Evolutionary conservation across 192 early-diverging fungal species (phyloP), one percentile per base, ranked within the genome.

Genomic region (Coemansia erecta): DNA sequence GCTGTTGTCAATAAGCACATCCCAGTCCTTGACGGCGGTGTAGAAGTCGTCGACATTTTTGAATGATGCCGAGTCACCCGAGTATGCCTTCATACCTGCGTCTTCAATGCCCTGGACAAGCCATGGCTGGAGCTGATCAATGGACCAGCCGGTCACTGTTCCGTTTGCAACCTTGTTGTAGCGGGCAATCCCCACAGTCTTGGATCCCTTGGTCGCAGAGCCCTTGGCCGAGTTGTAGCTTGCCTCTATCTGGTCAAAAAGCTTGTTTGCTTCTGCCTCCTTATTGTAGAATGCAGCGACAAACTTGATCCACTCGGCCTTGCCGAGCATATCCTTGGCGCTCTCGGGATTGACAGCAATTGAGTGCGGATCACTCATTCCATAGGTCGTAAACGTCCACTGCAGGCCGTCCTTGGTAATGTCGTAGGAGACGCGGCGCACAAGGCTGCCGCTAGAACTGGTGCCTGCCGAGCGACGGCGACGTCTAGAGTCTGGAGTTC

Each of bases 1-100:
- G 52, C 72, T 77, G 37, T 44, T 40, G 56, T 90, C 88, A 54
- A 92, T 85, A 31, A 89, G 45, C 13, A 87, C 65, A 39, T 90
- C 86, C 53, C 85, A 88, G 45, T 71, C 43, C 1, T 61, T 31
- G 22, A 88, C 65, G 0, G 81, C 83, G 19, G 65, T 60, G 28
- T 81, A 56, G 56, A 92, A 86, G 15, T 68, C 75, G 21, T 62
- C 56, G n/a, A 60, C 48, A 31, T 50, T 68, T 21, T 40, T 68
- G 55, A 77, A 87, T 0, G 61, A 55, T 0, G 28, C 33, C 22
- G 46, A 46, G 10, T 49, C 53, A 9, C 70, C 71, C 3, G 72
- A 49, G 31, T 80, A 63, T 19, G 81, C 73, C 43, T 71, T 66
- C 15, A 68, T 61, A 8, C 73, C 84, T 33, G 87, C 90, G 28